Evolutionary conservation across 768 basidiomycete genomes (phyloP), one percentile per base, ranked within the genome.

Genomic region (Cantharellus anzutake): DNA sequence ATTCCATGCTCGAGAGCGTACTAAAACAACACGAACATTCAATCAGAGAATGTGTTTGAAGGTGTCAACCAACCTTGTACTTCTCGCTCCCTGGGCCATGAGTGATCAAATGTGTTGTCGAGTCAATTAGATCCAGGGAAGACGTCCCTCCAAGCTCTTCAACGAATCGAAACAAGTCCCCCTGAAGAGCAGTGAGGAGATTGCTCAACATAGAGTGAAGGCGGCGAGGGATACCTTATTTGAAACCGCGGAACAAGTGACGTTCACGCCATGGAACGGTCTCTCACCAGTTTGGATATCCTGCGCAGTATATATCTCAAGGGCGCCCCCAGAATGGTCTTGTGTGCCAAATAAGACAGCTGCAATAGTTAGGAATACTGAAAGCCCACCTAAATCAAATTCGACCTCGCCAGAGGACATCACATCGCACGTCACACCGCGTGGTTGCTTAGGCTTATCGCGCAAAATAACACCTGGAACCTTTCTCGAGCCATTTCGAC

Each of bases 51-150:
- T 3, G 20, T 29, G 20, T 29, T 29, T 29, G 20, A 29, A 29
- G 20, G 20, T 29, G 20, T 29, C 20, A 51, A 68, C 77, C 61
- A 60, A 86, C 91, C 70, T 68, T 73, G 68, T 96, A 94, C 66
- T 97, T 97, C 7, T 83, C 78, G 29, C 89, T 82, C 2, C 86
- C 86, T 65, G 86, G 82, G n/a, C 74, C 75, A n/a, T 70, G 72
- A 0, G 91, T 88, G 48, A 97, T 75, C 29, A 97, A 76, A 73
- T 94, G 91, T 0, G 90, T 93, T n/a, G 87, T 84, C 52, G 75
- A 74, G 67, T 89, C 84, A 0, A 90, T 97, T 63, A 94, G 82
- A 56, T 86, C 83, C 40, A 71, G 77, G 14, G 79, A 75, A 51
- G 78, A 75, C 2, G 70, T 71, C 37, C 88, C 92, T 5, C 92